phyloP scores from a whole-genome alignment of 805 yeast genomes.

The Metschnikowia gruessii region DNA sequence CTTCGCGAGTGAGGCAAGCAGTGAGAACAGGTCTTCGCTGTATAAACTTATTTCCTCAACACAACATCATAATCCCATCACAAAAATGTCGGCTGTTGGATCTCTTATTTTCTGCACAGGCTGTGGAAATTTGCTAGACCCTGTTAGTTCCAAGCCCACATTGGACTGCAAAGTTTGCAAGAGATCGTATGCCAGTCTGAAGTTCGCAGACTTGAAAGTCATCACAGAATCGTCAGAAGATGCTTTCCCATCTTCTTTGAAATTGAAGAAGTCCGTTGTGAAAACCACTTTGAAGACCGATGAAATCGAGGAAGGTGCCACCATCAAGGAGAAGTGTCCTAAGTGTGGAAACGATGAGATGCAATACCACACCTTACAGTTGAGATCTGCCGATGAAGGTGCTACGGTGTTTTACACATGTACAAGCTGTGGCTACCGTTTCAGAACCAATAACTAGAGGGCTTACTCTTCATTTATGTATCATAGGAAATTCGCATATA shows the following conservation, averaged over 20 bases:
- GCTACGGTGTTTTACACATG: constrained; percentile 98
- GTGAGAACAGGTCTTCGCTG: neutral
- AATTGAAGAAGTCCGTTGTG: constrained; percentile 82
- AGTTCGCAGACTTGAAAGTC: constrained; percentile 77
- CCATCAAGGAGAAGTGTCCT: constrained; percentile 97
- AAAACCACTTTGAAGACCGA: constrained; percentile 74
- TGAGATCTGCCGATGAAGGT: constrained; percentile 99
- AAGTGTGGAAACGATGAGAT: constrained; percentile 97
- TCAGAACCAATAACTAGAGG: constrained; percentile 81
- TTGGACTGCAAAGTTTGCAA: constrained; percentile 57
- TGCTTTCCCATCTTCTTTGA: constrained; percentile 87
- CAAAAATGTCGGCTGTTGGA: constrained; percentile 89
- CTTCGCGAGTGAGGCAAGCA: constrained; percentile 6
- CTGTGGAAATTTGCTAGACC: constrained; percentile 87
- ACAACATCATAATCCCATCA: neutral
- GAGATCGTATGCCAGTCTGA: constrained; percentile 42
- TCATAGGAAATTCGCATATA: constrained; percentile 6
- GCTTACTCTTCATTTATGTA: constrained; percentile 4
- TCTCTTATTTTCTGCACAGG: constrained; percentile 88
- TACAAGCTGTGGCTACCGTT: constrained; percentile 86
- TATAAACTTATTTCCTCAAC: neutral
- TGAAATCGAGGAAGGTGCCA: constrained; percentile 92
- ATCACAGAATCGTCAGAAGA: constrained; percentile 85
- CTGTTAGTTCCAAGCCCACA: constrained; percentile 47
- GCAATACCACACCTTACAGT: constrained; percentile 95